Evolutionary conservation across 352 stramenopile genomes (phyloP).

Genomic region (Halophytophthora polymorphica): DNA sequence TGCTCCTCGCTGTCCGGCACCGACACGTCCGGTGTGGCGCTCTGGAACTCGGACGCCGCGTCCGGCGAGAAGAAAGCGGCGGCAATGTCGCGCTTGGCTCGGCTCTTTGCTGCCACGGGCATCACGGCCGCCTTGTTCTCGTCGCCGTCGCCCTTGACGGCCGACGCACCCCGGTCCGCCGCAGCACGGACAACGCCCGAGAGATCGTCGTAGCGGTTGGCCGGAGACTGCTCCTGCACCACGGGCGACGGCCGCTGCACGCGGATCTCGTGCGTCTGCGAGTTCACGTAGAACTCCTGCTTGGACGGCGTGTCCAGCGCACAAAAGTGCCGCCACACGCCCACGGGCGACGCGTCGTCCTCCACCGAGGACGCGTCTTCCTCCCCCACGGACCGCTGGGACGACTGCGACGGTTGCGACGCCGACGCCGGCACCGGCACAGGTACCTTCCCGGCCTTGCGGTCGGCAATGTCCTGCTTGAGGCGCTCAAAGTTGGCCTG

Average conservation of each 20-base stretch:
- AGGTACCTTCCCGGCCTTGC: conserved; percentile 40
- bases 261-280: conserved; percentile 68
- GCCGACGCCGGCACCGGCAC: conserved; percentile 13
- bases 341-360: conserved; percentile 21
- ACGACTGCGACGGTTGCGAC: not conserved
- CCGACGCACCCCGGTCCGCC: conserved; percentile 16
- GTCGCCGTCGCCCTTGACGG: not conserved
- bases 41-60: conserved; percentile 31
- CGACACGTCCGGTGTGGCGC: conserved; percentile 33
- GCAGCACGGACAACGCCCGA: conserved; percentile 20
- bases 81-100: conserved; percentile 34
- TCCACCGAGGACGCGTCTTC: conserved; percentile 1
- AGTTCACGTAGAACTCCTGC: conserved; percentile 80
- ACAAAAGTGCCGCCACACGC: conserved; percentile 71
- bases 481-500: conserved; percentile 75
- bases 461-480: conserved; percentile 59
- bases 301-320: conserved; percentile 47
- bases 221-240: conserved; percentile 48
- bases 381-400: not conserved
- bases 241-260: conserved; percentile 47
- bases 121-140: conserved; percentile 14
- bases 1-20: conserved; percentile 28
- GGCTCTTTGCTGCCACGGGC: conserved; percentile 19
- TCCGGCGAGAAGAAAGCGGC: conserved; percentile 42
- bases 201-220: conserved; percentile 50